Base-by-base conservation (phyloP, 441 rosid genomes). In the Metrosideros polymorpha region DNA sequence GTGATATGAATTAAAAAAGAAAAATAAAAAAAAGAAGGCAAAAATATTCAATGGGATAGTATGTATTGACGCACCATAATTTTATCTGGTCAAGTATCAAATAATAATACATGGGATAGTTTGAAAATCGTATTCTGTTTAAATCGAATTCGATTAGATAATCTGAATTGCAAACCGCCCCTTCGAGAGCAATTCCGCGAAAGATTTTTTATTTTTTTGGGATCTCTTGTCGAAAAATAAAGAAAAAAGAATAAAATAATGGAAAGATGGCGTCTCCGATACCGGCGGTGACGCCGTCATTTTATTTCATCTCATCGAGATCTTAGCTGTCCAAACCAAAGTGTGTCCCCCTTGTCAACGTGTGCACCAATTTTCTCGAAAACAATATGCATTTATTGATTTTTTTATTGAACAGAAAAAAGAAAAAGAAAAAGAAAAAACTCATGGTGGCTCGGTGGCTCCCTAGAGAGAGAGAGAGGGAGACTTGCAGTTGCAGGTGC, bases 401-500 rank as follows among this genome's bases (percentile, higher is more conserved):
- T 25, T 22, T 0, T 54, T 25, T 53, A 24, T 54, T 24, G 24
- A 24, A 9, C 57, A 54, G 57, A 54, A 12, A 3, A 3, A 24
- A 66, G 12, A 30, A 35, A 32, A 43, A 29, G 51, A 42, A 43
- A 7, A 17, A 49, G 42, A 51, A 25, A 32, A 18, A 32, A 66
- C 24, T 35, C 45, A 39, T 19, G 77, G 77, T 66, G n/a, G n/a
- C 45, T 17, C n/a, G n/a, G n/a, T n/a, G n/a, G n/a, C 42, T 32
- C 75, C 42, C 12, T 17, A 4, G 35, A 14, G 24, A 61, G 66
- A 59, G 66, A 82, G 42, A 85, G 49, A 55, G 15, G 79, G 55
- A 43, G 85, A 56, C 87, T 87, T 88, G 84, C 15, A 66, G 79
- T 35, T 66, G 79, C 79, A 35, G 79, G 79, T 39, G n/a, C n/a